Evolutionary conservation across 2,329 filamentous ascomycete species (phyloP).

Genomic region (Aspergillus ruber): DNA sequence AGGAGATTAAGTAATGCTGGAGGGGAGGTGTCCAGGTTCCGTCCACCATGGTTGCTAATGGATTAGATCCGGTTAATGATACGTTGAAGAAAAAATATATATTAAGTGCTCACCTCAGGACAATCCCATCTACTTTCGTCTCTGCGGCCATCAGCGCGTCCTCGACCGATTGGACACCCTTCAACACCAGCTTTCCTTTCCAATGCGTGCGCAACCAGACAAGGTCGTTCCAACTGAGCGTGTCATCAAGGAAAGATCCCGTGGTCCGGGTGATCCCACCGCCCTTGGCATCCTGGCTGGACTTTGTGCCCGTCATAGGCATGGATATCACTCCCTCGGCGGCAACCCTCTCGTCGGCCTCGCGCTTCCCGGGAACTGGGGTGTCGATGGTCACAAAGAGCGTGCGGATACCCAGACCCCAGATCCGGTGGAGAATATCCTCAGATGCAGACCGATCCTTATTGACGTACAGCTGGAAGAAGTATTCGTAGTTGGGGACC

Average conservation of each 20-base stretch:
- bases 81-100: too few species aligned
- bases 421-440: conserved; percentile 67
- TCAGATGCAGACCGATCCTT: conserved; percentile 71
- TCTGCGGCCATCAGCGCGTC: conserved; percentile 74
- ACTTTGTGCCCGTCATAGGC: conserved; percentile 42
- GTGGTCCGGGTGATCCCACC: conserved; percentile 37
- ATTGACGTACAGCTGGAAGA: conserved; percentile 95
- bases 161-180: conserved; percentile 91
- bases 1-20: conserved; percentile 64
- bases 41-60: conserved; percentile 75
- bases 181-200: conserved; percentile 75
- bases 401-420: conserved; percentile 68
- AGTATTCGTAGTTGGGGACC: conserved; percentile 65
- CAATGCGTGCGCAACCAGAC: conserved; percentile 77
- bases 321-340: conserved; percentile 51
- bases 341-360: conserved; percentile 66
- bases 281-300: conserved; percentile 63
- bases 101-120: conserved; percentile 43
- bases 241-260: conserved; percentile 56
- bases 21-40: conserved; percentile 74
- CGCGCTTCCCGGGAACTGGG: conserved; percentile 80
- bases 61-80: too few species aligned
- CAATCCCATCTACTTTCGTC: conserved; percentile 67
- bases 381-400: conserved; percentile 83
- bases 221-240: conserved; percentile 77